Conservation (phyloP, 345 rosid species). For the Acer negundo region DNA sequence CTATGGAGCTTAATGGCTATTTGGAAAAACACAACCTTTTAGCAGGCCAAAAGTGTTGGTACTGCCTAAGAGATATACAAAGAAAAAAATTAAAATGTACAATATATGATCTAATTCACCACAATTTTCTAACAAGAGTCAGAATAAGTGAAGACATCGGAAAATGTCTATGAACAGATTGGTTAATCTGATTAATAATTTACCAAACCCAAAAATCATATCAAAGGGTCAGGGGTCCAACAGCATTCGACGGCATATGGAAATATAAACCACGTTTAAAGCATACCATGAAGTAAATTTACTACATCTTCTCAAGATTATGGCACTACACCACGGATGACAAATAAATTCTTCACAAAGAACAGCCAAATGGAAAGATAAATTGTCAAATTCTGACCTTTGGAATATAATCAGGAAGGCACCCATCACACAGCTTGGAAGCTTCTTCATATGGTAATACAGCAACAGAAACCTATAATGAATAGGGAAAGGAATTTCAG, state of each 20-base stretch:
- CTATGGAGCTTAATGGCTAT: not conserved
- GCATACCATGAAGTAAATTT: not conserved
- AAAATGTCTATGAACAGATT: not conserved
- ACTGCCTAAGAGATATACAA: not conserved
- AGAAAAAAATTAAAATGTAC: not conserved
- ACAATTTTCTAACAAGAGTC: not conserved
- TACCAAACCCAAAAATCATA: not conserved
- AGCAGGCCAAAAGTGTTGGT: not conserved
- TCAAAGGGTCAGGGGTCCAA: not conserved
- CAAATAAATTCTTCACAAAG: not conserved
- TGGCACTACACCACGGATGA: not conserved
- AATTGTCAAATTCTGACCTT: constrained; percentile 43
- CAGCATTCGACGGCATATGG: not conserved
- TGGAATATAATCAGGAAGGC: constrained; percentile 78
- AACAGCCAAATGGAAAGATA: not conserved
- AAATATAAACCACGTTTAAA: not conserved
- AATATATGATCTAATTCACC: not conserved
- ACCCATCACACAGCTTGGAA: constrained; percentile 67
- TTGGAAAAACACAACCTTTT: not conserved
- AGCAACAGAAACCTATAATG: constrained; percentile 54
- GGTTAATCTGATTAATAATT: not conserved
- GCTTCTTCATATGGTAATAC: constrained; percentile 71
- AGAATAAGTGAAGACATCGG: not conserved
- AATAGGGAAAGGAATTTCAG: constrained; percentile 6
- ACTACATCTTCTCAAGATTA: not conserved